These are phyloP conservation scores for Fusarium praegraminearum DNA, from an alignment of 2,329 filamentous ascomycete genomes.

Conservation along the genomic window DNA sequence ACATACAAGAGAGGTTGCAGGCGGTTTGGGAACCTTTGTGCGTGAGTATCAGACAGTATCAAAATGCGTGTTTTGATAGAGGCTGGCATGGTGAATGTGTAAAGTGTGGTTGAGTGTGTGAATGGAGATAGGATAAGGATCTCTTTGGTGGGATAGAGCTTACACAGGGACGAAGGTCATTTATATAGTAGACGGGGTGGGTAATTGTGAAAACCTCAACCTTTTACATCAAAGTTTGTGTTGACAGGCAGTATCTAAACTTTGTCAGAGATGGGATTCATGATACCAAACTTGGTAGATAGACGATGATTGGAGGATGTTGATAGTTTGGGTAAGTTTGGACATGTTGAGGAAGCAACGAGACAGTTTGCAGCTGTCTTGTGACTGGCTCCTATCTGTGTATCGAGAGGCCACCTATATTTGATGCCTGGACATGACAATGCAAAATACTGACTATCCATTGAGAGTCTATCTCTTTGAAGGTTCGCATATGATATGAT, in stretches of 20 bases:
- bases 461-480: too few species aligned
- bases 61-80: slow-evolving; percentile 27
- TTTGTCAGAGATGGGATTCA: neutral
- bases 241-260: neutral
- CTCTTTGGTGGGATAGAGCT: neutral
- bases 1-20: slow-evolving; percentile 5
- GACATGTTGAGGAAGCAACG: neutral
- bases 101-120: neutral
- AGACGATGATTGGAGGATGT: neutral
- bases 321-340: neutral
- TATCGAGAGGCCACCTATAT: too few species aligned
- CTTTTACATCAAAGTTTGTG: neutral
- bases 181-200: neutral
- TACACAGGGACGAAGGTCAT: neutral
- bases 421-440: too few species aligned
- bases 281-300: neutral
- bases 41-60: slow-evolving; percentile 40
- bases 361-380: neutral
- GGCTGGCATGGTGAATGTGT: neutral
- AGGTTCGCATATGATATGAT: too few species aligned
- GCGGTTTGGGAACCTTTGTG: neutral
- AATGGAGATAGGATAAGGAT: neutral
- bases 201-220: neutral
- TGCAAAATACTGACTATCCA: too few species aligned
- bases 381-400: too few species aligned